Conservation (phyloP, 2,329 filamentous ascomycete genomes). For the Aureobasidium sp. region DNA sequence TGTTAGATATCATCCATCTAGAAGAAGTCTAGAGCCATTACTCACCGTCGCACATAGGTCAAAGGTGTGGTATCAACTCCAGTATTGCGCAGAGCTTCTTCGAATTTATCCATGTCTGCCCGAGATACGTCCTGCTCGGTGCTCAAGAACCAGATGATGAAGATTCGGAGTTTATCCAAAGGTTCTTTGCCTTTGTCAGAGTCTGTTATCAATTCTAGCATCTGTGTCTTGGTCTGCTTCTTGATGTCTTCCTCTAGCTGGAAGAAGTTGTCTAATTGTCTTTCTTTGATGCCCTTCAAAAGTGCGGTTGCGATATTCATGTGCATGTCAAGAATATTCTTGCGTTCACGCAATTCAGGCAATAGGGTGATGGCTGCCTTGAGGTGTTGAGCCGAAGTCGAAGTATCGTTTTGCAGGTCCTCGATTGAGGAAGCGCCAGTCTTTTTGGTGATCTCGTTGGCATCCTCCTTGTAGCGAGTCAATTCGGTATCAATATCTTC, state of each 20-base stretch:
- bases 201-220: constrained; percentile 80
- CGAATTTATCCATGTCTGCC: constrained; percentile 76
- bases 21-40: background rate
- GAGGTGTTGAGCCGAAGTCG: constrained; percentile 83
- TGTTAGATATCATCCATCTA: background rate
- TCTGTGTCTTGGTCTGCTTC: constrained; percentile 83
- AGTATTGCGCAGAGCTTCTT: constrained; percentile 69
- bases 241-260: constrained; percentile 88
- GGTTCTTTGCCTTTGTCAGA: constrained; percentile 74
- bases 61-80: constrained; percentile 72
- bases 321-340: constrained; percentile 92
- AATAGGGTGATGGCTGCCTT: constrained; percentile 92
- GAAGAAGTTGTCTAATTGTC: constrained; percentile 93
- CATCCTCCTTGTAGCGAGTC: constrained; percentile 91
- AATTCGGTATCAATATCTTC: constrained; percentile 94
- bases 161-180: constrained; percentile 82
- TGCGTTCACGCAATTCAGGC: constrained; percentile 86
- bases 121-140: constrained; percentile 83
- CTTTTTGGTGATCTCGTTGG: constrained; percentile 88
- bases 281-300: constrained; percentile 79
- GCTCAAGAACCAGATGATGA: constrained; percentile 95
- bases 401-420: constrained; percentile 83
- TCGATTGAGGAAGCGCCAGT: constrained; percentile 89
- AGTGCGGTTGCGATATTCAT: constrained; percentile 92
- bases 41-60: constrained; percentile 78